Evolutionary conservation across 495 filamentous ascomycete genomes (phyloP), one percentile per base, ranked within the genome.

Genomic region (Neurospora sp.): DNA sequence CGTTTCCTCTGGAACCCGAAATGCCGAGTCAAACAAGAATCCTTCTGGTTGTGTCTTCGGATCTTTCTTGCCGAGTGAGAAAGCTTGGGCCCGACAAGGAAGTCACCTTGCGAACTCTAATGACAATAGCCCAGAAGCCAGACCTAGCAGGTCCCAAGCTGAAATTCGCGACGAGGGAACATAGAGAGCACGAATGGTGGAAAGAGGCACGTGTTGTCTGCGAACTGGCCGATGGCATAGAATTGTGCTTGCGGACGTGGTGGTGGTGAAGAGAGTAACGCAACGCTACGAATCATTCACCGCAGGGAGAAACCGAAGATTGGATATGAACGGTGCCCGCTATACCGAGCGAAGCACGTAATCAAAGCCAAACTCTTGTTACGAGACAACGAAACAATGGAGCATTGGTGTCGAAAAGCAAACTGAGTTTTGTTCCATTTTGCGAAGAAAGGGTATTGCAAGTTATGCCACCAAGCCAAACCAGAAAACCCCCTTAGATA

Each of bases 111-210:
- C 22, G 0, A 61, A 61, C 0, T 8, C 22, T 61, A 0, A 61
- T 61, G 53, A 18, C 10, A 8, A 4, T 61, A 0, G 53, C 47
- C 47, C 1, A 31, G 1, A 1, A 27, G 0, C 53, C 53, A 1
- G 53, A 61, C 0, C 2, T 61, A 0, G 53, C 3, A 16, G 27
- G 27, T 2, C 27, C 22, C 0, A 8, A 8, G 53, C 27, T 61
- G 0, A 12, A 59, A 0, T 14, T 14, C 47, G 4, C 14, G 9
- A 0, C 0, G 0, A 12, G 9, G 1, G 47, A 14, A 14, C 22
- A 22, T 22, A 22, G 22, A 22, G 22, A 22, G 22, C 22, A 22
- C 22, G 22, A 6, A 20, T 3, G 22, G 12, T 31, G 47, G 47
- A 31, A 8, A 0, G 47, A 59, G 47, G 1, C 0, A 27, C 22